Percentiles rank a stretch among this genome's conserved stretches.
Conservation (phyloP, 2,329 filamentous ascomycete genomes). For the Ceratocystis ficicola region DNA sequence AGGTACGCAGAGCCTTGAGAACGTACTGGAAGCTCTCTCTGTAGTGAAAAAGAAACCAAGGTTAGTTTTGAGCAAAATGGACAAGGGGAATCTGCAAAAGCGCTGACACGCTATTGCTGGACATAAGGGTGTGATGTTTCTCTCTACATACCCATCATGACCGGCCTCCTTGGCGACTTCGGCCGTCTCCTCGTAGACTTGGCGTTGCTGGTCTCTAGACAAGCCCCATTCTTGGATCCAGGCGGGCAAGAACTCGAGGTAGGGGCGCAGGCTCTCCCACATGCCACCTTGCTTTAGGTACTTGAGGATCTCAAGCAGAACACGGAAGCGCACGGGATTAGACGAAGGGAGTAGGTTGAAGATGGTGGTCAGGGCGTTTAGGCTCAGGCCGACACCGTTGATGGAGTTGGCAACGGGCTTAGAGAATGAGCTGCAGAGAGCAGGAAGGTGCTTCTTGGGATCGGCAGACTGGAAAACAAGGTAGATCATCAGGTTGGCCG, state of each 20-base stretch:
- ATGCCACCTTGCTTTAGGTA: slow-evolving; percentile 63
- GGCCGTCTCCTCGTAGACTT: slow-evolving; percentile 70
- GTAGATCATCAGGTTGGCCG: slow-evolving; percentile 94
- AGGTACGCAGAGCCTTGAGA: slow-evolving; percentile 49
- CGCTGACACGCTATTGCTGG: no score
- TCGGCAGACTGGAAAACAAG: slow-evolving; percentile 78
- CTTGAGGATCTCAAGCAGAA: slow-evolving; percentile 77
- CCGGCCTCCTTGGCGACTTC: slow-evolving; percentile 68
- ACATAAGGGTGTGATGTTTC: not conserved
- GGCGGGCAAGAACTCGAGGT: slow-evolving; percentile 66
- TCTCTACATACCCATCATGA: slow-evolving; percentile 54
- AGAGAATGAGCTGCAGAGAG: slow-evolving; percentile 78
- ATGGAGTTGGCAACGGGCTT: slow-evolving; percentile 75
- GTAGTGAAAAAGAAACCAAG: slow-evolving; percentile 1
- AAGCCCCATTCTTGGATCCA: slow-evolving; percentile 80
- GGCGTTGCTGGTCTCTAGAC: slow-evolving; percentile 69
- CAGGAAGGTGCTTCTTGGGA: slow-evolving; percentile 71
- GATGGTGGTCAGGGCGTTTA: slow-evolving; percentile 83
- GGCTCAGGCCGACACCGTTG: slow-evolving; percentile 73
- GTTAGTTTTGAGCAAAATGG: not conserved
- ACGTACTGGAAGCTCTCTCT: slow-evolving; percentile 56
- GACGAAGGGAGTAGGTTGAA: slow-evolving; percentile 81
- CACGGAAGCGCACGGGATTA: slow-evolving; percentile 74
- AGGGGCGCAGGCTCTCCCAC: slow-evolving; percentile 73
- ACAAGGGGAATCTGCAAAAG: not conserved